phyloP scores from a whole-genome alignment of 148 eudicot genomes.

The Salicornia ramosissima region DNA sequence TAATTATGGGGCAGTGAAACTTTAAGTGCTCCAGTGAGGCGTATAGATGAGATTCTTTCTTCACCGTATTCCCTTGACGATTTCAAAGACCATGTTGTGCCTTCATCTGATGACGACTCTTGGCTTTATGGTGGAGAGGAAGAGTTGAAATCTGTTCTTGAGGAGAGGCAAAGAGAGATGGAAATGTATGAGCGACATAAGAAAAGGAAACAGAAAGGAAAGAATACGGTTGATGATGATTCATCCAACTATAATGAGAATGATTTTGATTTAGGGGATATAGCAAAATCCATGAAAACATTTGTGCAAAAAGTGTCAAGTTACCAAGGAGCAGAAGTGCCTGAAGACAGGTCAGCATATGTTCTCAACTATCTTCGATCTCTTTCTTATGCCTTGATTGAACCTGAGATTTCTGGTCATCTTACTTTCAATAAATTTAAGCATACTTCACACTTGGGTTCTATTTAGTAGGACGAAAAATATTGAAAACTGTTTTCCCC shows the following conservation, averaged over 20 bases:
- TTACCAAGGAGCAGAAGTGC: constrained; percentile 90
- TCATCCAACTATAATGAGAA: constrained; percentile 26
- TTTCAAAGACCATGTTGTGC: constrained; percentile 55
- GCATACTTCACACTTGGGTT: not conserved
- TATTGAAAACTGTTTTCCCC: too few relatives aligned
- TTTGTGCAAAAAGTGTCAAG: constrained; percentile 75
- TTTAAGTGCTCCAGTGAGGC: constrained; percentile 66
- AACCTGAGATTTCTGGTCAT: not conserved
- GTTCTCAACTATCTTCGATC: not conserved
- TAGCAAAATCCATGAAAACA: constrained; percentile 76
- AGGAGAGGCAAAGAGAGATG: constrained; percentile 82
- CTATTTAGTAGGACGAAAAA: too few relatives aligned
- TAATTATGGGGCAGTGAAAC: constrained; percentile 51
- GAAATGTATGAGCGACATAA: constrained; percentile 52
- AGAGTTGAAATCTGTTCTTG: constrained; percentile 77
- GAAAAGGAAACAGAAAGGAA: constrained; percentile 55
- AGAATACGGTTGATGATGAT: constrained; percentile 44
- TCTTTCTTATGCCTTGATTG: not conserved
- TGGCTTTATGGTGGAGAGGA: constrained; percentile 94
- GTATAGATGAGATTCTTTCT: constrained; percentile 81
- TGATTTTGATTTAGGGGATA: constrained; percentile 62
- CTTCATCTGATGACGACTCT: constrained; percentile 82
- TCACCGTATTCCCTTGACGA: constrained; percentile 55
- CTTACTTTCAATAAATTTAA: not conserved
- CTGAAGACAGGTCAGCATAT: constrained; percentile 56